phyloP scores from a whole-genome alignment of 2,329 filamentous ascomycete genomes.

The Teratosphaeria zuluensis region DNA sequence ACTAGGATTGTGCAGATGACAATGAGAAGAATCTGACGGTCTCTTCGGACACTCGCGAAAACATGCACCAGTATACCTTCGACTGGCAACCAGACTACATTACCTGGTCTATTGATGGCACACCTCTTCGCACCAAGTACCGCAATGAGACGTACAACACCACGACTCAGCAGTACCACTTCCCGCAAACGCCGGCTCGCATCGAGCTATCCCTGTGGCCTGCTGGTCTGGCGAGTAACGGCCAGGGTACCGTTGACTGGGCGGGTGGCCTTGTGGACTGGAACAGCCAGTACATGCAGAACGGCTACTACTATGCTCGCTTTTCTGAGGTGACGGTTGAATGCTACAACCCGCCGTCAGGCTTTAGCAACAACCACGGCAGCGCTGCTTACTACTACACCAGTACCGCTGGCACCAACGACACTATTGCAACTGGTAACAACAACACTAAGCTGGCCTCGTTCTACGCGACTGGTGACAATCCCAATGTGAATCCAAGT shows the following conservation, averaged over 20 bases:
- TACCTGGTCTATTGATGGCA: conserved; percentile 78
- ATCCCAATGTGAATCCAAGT: conserved; percentile 41
- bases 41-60: conserved; percentile 57
- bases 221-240: conserved; percentile 70
- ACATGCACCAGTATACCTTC: conserved; percentile 85
- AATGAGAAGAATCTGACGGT: conserved; percentile 63
- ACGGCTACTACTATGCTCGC: conserved; percentile 82
- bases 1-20: conserved; percentile 46
- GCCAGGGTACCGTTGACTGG: conserved; percentile 78
- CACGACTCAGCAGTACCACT: conserved; percentile 72
- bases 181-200: conserved; percentile 82
- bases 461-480: conserved; percentile 67
- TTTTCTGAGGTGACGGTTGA: conserved; percentile 69
- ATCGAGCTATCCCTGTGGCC: conserved; percentile 96
- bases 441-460: conserved; percentile 68
- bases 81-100: conserved; percentile 83
- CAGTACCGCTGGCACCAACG: conserved; percentile 55
- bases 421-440: conserved; percentile 66
- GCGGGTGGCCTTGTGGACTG: conserved; percentile 86
- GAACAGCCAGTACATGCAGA: conserved; percentile 69
- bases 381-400: conserved; percentile 66
- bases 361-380: conserved; percentile 47
- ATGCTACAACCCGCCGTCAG: conserved; percentile 77
- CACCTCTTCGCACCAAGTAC: conserved; percentile 63
- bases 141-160: conserved; percentile 76